Evolutionary conservation across 768 basidiomycete species (phyloP).

Genomic region (Tricholoma matsutake): DNA sequence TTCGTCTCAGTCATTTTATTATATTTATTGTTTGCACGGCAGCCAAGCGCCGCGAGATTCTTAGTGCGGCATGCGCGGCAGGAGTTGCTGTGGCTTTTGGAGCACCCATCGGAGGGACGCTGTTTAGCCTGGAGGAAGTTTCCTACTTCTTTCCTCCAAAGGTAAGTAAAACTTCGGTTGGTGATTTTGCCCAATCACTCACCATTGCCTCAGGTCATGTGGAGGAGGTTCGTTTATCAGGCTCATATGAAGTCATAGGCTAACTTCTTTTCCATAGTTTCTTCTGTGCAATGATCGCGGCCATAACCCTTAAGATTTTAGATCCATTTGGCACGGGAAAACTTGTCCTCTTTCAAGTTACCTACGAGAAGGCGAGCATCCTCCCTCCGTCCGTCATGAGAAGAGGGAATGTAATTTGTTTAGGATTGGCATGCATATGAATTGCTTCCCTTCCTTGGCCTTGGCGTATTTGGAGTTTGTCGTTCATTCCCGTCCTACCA

Average conservation of each 20-base stretch:
- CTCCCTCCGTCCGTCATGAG: not conserved
- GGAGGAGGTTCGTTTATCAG: constrained; percentile 69
- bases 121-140: constrained; percentile 94
- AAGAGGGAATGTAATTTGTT: not conserved
- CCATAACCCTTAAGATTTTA: constrained; percentile 87
- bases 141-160: constrained; percentile 97
- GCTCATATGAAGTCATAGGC: not conserved
- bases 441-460: constrained; percentile 75
- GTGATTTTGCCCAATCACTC: not conserved
- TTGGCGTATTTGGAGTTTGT: constrained; percentile 87
- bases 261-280: constrained; percentile 55
- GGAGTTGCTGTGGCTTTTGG: constrained; percentile 98
- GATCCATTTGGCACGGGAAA: constrained; percentile 97
- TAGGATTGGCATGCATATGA: constrained; percentile 95
- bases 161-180: constrained; percentile 31
- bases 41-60: constrained; percentile 92
- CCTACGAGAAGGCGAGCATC: constrained; percentile 69
- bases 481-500: not conserved
- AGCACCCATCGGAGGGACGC: constrained; percentile 90
- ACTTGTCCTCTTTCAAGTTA: constrained; percentile 88
- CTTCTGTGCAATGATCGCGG: constrained; percentile 97
- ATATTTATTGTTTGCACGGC: constrained; percentile 1
- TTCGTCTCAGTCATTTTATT: not conserved
- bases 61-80: constrained; percentile 95
- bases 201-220: constrained; percentile 66